Evolutionary conservation across 225 moss, liverwort and hornwort species (phyloP), one percentile per base, ranked within the genome.

Genomic region (Marchantia polymorpha): DNA sequence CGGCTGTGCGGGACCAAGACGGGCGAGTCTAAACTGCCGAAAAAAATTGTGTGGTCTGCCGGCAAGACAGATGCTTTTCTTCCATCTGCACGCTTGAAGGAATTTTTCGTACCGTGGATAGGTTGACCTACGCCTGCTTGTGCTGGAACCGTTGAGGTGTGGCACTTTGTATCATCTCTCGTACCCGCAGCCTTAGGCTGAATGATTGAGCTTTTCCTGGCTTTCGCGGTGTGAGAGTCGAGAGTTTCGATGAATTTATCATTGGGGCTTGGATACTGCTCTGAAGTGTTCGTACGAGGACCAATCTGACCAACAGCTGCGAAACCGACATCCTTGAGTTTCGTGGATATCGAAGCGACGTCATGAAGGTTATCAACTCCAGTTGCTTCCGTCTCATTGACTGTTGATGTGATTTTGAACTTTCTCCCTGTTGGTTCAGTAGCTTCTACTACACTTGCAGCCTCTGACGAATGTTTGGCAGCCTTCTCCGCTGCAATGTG

Each of bases 11-110:
- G 30, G 29, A 58, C 66, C 29, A 72, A 65, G 30, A 80, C 73
- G 46, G 79, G 73, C 7, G 81, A 58, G 81, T 79, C 75, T 27
- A 86, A 58, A 26, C 74, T 83, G 12, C 86, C 83, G 77, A 83
- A 87, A 64, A 67, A 23, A 10, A 87, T 84, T 13, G 81, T 76
- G n/a, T 66, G 65, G 19, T 79, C 74, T 64, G 69, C 2, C 17
- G 10, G 25, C 65, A 82, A 29, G 31, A 15, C 61, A 53, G 55
- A 53, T 63, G 52, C 39, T 56, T 83, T 75, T 23, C 48, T 76
- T 9, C 20, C 64, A 64, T 19, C 64, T 64, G 39, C 39, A 39
- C 5, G 39, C 39, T 39, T 39, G 17, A 52, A 54, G 54, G 55
- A 17, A 7, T 30, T 58, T 76, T 12, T 65, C 7, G 14, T 77